Conservation (phyloP, 495 filamentous ascomycete species). For the Penicillium coffeae region DNA sequence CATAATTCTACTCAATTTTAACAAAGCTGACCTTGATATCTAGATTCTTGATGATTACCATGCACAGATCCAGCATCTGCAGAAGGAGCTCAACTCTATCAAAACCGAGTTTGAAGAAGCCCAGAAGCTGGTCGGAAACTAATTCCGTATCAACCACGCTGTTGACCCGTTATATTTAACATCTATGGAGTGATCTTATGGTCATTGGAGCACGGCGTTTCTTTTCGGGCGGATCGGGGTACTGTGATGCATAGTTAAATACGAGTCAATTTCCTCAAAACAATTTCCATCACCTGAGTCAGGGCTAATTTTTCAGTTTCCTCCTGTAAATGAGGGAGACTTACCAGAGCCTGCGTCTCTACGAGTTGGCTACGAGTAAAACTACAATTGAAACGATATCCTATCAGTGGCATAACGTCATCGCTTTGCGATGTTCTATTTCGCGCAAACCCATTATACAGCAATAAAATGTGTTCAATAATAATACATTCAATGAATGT, state of each 20-base stretch:
- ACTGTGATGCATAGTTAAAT: slow-evolving; percentile 27
- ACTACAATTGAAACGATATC: background rate
- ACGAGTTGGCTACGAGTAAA: no score
- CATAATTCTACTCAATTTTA: background rate
- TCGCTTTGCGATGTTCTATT: background rate
- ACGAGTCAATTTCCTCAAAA: slow-evolving; percentile 21
- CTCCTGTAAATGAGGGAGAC: no score
- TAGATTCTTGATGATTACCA: slow-evolving; percentile 90
- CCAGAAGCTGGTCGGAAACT: slow-evolving; percentile 48
- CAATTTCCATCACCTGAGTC: slow-evolving; percentile 1
- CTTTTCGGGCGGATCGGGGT: slow-evolving; percentile 11
- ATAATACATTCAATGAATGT: slow-evolving; percentile 7
- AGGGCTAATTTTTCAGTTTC: background rate
- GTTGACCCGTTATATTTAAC: slow-evolving; percentile 10
- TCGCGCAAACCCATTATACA: background rate
- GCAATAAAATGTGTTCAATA: slow-evolving; percentile 1
- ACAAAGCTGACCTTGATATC: slow-evolving; percentile 8
- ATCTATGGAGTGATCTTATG: slow-evolving; percentile 12
- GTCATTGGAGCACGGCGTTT: slow-evolving; percentile 29
- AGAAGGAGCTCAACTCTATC: slow-evolving; percentile 73
- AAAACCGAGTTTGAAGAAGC: slow-evolving; percentile 76
- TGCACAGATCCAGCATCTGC: slow-evolving; percentile 79
- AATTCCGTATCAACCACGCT: background rate
- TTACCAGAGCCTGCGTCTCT: no score
- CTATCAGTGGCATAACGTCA: background rate